These are phyloP conservation scores for Neoconidiobolus thromboides DNA, from an alignment of 371 early-diverging fungal species.

Conservation along the genomic window DNA sequence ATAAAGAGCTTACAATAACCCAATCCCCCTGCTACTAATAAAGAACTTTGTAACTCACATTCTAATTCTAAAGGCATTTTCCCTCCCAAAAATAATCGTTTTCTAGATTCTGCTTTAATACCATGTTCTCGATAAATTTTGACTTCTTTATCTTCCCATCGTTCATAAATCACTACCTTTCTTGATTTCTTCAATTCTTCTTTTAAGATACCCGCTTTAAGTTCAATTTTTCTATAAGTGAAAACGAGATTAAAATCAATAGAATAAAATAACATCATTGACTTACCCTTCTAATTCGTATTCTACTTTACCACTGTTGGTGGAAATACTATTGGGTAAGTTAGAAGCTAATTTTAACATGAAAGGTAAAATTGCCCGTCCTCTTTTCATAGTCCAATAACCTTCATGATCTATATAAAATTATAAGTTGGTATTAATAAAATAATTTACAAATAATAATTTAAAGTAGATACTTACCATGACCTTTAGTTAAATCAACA, in stretches of 20 bases:
- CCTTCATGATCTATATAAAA: constrained; percentile 13
- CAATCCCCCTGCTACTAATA: constrained; percentile 17
- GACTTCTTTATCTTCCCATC: constrained; percentile 16
- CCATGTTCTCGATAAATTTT: constrained; percentile 11
- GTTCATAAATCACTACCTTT: constrained; percentile 15
- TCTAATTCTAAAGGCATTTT: constrained; percentile 14
- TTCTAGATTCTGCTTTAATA: constrained; percentile 15
- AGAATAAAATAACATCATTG: not conserved
- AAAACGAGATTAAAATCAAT: not conserved
- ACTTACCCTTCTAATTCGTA: not conserved
- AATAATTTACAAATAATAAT: not conserved
- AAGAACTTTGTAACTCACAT: constrained; percentile 13
- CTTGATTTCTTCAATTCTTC: constrained; percentile 13
- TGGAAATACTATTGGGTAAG: constrained; percentile 7
- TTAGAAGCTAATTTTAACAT: constrained; percentile 13
- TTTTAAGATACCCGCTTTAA: constrained; percentile 12
- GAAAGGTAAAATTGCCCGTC: constrained; percentile 15
- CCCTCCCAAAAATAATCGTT: constrained; percentile 16
- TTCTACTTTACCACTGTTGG: not conserved
- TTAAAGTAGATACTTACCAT: too few species aligned
- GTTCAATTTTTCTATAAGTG: constrained; percentile 8
- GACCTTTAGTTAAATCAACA: too few species aligned
- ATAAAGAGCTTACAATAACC: constrained; percentile 14
- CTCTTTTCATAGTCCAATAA: constrained; percentile 15
- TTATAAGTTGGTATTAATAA: not conserved